A percentile compares a stretch with the other conserved stretches of the same genome.
Conservation (phyloP, 192 early-diverging fungal genomes). For the Bifiguratus adelaidae region DNA sequence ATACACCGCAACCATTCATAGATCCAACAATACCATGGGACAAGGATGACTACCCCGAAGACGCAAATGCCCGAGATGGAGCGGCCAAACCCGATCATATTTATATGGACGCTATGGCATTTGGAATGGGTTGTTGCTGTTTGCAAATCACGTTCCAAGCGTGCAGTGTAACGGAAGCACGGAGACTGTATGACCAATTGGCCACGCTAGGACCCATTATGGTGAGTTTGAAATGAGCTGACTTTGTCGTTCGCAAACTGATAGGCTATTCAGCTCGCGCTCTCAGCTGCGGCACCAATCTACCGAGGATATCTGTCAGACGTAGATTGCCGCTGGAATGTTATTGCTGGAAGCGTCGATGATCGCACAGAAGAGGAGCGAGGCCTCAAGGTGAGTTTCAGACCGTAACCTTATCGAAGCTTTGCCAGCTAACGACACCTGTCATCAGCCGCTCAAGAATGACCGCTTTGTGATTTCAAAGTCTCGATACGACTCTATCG, state of each 20-base stretch:
- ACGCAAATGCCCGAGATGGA: constrained; percentile 61
- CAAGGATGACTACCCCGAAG: constrained; percentile 50
- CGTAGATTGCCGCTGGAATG: constrained; percentile 96
- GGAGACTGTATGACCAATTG: constrained; percentile 91
- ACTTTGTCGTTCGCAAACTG: not conserved
- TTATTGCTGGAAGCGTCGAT: constrained; percentile 87
- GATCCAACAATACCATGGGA: constrained; percentile 57
- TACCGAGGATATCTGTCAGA: constrained; percentile 92
- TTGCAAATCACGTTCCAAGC: constrained; percentile 98
- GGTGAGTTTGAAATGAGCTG: constrained; percentile 19
- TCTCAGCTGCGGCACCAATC: constrained; percentile 87
- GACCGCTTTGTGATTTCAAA: constrained; percentile 81
- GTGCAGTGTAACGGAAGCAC: constrained; percentile 82
- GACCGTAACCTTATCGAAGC: not conserved
- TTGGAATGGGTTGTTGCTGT: constrained; percentile 98
- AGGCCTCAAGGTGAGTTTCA: constrained; percentile 45
- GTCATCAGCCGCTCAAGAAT: constrained; percentile 61
- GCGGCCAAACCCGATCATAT: constrained; percentile 87
- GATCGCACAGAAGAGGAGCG: constrained; percentile 90
- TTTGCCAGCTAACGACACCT: not conserved
- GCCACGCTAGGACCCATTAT: constrained; percentile 86
- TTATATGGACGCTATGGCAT: constrained; percentile 98
- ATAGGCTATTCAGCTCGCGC: constrained; percentile 50
- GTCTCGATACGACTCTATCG: constrained; percentile 93
- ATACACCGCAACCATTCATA: constrained; percentile 86